phyloP scores from a whole-genome alignment of 2,329 filamentous ascomycete species.

The Ophiostoma pallidulum region DNA sequence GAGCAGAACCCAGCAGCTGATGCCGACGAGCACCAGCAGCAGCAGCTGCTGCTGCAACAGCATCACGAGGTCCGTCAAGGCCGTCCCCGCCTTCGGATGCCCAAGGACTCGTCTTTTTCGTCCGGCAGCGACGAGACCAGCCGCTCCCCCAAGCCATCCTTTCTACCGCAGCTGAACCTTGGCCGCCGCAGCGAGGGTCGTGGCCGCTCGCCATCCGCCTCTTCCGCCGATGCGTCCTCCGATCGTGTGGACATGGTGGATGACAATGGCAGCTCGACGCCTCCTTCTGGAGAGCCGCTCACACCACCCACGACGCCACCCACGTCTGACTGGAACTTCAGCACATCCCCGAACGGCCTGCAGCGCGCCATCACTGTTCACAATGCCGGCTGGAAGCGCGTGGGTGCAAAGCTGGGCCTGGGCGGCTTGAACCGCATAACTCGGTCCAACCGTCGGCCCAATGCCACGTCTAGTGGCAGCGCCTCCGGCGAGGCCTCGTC shows the following conservation, averaged over 20 bases:
- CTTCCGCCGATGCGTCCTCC: constrained; percentile 35
- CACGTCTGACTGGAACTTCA: constrained; percentile 46
- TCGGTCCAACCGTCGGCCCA: constrained; percentile 35
- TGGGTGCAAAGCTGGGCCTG: constrained; percentile 48
- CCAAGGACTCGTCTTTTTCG: constrained; percentile 24
- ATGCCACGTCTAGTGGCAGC: constrained; percentile 30
- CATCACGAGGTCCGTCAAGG: constrained; percentile 23
- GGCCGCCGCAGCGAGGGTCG: constrained; percentile 27
- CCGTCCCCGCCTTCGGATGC: constrained; percentile 30
- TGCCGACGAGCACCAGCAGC: not conserved
- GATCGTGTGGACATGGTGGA: constrained; percentile 49
- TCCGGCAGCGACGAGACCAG: constrained; percentile 27
- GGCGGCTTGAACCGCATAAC: constrained; percentile 39
- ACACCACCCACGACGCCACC: constrained; percentile 68
- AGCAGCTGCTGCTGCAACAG: not conserved
- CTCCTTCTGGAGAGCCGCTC: constrained; percentile 51
- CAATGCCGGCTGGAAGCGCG: constrained; percentile 55
- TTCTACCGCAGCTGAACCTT: constrained; percentile 34
- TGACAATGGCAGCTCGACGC: constrained; percentile 54
- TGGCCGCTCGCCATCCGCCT: constrained; percentile 32
- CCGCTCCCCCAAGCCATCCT: constrained; percentile 35
- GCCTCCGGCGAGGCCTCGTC: constrained; percentile 25
- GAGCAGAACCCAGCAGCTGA: constrained; percentile 16
- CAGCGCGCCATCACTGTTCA: constrained; percentile 46
- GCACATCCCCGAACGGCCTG: constrained; percentile 42